Evolutionary conservation across 768 basidiomycete genomes (phyloP), one percentile per base, ranked within the genome.

Genomic region (Collybia mongolica): DNA sequence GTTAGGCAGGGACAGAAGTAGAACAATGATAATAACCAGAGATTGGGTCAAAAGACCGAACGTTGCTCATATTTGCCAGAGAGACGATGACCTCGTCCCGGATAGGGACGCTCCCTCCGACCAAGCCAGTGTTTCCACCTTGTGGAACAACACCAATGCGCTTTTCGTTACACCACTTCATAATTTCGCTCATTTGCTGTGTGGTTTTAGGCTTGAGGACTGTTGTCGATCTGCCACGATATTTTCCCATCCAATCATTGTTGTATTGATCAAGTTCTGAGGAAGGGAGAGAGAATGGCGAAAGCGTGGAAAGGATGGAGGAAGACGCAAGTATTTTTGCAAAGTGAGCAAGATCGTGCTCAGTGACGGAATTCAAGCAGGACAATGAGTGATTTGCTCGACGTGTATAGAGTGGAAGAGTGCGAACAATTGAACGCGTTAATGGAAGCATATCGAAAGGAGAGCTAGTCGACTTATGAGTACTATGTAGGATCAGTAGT

Each of bases 51-150:
- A 92, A 93, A 3, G 84, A 84, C 57, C 92, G 85, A 44, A 93
- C 80, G 53, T 80, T 77, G 61, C 82, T 84, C 83, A 99, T 83
- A 61, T 89, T 93, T 18, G 84, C 74, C 36, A 96, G 77, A 53
- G 82, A 93, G 45, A 99, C 72, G 45, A 99, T 79, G 54, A 98
- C 68, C 68, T 99, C 97, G 64, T 95, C 87, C 57, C 83, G 74
- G 35, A 93, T 65, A 0, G 97, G 96, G 9, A 96, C 89, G 54
- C 94, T 85, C 32, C 97, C 97, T 49, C 95, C 97, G 32, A 99
- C 97, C 11, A 99, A 81, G 14, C 97, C 97, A 0, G 97, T 99
- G 72, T 99, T 99, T 40, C 97, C 97, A 41, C 97, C 96, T 67
- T 99, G 97, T 1, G 97, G 97, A 2, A 97, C 94, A 47, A 98